Evolutionary conservation across 2,329 filamentous ascomycete species (phyloP), one percentile per base, ranked within the genome.

Genomic region (Penicillium sclerotigenum): DNA sequence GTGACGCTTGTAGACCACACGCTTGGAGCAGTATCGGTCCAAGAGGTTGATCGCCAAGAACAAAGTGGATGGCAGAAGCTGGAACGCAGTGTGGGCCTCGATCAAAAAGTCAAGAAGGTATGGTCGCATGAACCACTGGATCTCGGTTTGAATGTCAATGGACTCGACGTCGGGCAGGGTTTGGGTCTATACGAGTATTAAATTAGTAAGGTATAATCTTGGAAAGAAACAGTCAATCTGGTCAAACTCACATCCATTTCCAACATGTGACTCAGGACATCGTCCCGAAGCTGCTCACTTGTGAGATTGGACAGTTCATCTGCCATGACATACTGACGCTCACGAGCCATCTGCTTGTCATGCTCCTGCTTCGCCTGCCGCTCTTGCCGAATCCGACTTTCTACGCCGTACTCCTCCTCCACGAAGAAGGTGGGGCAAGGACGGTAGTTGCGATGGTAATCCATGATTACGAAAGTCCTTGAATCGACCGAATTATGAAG

Each of bases 101-200:
- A 97, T 89, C 65, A 99, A 84, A 78, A 99, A 99, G 79, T 99
- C 94, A 72, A 99, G 89, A 34, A 99, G 87, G 75, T 97, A 97
- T 0, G 94, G 94, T 68, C 94, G 83, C 94, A 99, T 99, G 78
- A 95, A 97, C 94, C 94, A 99, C 73, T 97, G 91, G 61, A 99
- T 97, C 82, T 99, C 94, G 64, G 92, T 91, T 77, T 99, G 94
- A 76, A 97, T 97, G 75, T 99, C 94, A 74, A 99, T 99, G 34
- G 95, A 91, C 74, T 93, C 93, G 73, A 96, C 93, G 75, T 99
- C 94, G 52, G 94, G 90, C 63, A 97, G 81, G 28, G 94, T 97
- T 77, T 95, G 89, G 69, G 87, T 84, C 85, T 87, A 63, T 22
- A 43, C 70, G 58, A 72, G 70, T 29, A 24, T 29, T n/a, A 37